Evolutionary conservation across 176 grass and related monocot species (phyloP).

Genomic region (Elymus sibiricus): DNA sequence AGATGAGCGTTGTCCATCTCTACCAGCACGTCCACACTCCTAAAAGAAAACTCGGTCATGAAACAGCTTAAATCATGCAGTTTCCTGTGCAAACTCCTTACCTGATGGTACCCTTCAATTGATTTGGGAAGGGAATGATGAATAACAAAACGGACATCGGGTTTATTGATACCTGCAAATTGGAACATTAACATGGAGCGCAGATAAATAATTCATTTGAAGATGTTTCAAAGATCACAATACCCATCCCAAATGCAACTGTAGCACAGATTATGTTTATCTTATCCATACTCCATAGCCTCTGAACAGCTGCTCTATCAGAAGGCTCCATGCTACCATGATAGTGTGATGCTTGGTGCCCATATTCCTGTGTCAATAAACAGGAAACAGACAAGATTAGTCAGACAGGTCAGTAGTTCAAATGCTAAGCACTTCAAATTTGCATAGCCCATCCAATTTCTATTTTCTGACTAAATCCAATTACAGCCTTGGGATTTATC

Average conservation of each 20-base stretch:
- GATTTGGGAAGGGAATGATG: constrained; percentile 98
- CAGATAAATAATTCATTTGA: constrained; percentile 1
- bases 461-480: neutral
- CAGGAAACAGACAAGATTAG: constrained; percentile 4
- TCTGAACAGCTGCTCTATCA: constrained; percentile 62
- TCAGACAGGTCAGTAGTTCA: neutral
- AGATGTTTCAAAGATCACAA: constrained; percentile 30
- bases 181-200: constrained; percentile 26
- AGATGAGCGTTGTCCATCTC: constrained; percentile 77
- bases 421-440: constrained; percentile 11
- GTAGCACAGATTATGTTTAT: constrained; percentile 99
- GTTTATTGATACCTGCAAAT: constrained; percentile 93
- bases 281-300: constrained; percentile 80
- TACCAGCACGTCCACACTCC: constrained; percentile 91
- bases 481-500: neutral
- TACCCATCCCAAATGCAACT: constrained; percentile 99
- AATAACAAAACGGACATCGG: constrained; percentile 99
- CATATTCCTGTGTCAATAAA: constrained; percentile 49
- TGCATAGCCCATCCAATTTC: constrained; percentile 5
- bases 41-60: constrained; percentile 24
- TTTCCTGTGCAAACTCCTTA: constrained; percentile 16
- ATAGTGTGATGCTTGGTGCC: constrained; percentile 70
- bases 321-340: constrained; percentile 85
- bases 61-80: neutral
- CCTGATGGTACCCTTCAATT: constrained; percentile 99